phyloP scores from a whole-genome alignment of 2,329 filamentous ascomycete genomes.

The Chaetomium strumarium region DNA sequence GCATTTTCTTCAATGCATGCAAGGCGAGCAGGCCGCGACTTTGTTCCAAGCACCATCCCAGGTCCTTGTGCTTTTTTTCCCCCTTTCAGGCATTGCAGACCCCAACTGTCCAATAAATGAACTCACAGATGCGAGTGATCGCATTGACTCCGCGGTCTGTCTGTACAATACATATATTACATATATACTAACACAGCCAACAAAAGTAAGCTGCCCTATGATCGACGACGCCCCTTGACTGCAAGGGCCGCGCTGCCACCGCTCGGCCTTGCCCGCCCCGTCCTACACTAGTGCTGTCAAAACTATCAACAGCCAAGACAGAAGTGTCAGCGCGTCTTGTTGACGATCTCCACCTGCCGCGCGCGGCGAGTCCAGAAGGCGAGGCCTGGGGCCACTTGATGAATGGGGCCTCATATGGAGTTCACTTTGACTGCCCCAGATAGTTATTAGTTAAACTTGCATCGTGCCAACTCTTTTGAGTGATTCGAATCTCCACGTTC shows the following conservation, averaged over 20 bases:
- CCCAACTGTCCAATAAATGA: no score
- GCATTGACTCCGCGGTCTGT: neutral
- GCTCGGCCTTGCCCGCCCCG: neutral
- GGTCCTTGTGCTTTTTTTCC: neutral
- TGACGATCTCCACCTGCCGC: constrained; percentile 4
- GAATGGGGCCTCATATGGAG: neutral
- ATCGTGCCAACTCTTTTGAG: neutral
- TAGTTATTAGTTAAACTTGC: neutral
- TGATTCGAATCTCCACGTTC: neutral
- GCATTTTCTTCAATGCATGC: neutral
- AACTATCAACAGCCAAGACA: neutral
- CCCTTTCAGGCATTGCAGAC: no score
- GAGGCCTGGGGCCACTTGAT: neutral
- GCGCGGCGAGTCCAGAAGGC: constrained; percentile 3
- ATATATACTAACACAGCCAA: no score
- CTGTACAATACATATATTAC: neutral
- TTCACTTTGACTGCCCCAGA: neutral
- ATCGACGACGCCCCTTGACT: constrained; percentile 18
- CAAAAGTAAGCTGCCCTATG: neutral
- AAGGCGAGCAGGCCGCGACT: neutral
- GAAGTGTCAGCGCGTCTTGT: neutral
- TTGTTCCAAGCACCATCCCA: neutral
- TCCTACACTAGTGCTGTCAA: neutral
- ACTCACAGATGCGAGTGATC: no score
- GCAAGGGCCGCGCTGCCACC: neutral